Conservation (phyloP, 306 rosid species). For the Pyrus bretschneideri region DNA sequence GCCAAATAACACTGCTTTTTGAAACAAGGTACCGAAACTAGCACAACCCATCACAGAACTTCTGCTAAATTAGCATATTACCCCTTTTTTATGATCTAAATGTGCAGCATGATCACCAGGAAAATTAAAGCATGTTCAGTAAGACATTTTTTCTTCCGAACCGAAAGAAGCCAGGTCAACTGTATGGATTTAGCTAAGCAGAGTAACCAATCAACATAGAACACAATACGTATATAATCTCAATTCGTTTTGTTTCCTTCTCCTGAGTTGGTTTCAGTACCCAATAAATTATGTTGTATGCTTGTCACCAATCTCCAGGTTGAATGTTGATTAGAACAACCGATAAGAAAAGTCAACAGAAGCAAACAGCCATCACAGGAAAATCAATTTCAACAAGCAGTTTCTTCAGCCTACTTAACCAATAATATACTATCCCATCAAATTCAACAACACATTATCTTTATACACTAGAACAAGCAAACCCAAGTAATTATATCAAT, state of each 20-base stretch:
- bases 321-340: not conserved
- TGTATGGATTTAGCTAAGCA: not conserved
- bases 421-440: not conserved
- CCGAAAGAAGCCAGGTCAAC: not conserved
- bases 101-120: not conserved
- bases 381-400: not conserved
- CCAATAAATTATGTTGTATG: not conserved
- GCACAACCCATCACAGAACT: not conserved
- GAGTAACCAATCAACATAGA: not conserved
- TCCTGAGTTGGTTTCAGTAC: not conserved
- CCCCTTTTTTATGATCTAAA: not conserved
- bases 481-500: not conserved
- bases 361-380: not conserved
- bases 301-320: not conserved
- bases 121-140: not conserved
- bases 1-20: not conserved
- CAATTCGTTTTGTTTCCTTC: not conserved
- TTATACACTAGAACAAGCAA: not conserved
- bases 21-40: not conserved
- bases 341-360: conserved; percentile 17
- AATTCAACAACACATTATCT: not conserved
- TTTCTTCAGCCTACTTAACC: not conserved
- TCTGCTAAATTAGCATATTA: not conserved
- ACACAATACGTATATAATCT: not conserved
- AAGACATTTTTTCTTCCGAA: not conserved